Base-by-base conservation (phyloP, 1,284 basidiomycete species). In the Austroboletus novae-zelandiae region DNA sequence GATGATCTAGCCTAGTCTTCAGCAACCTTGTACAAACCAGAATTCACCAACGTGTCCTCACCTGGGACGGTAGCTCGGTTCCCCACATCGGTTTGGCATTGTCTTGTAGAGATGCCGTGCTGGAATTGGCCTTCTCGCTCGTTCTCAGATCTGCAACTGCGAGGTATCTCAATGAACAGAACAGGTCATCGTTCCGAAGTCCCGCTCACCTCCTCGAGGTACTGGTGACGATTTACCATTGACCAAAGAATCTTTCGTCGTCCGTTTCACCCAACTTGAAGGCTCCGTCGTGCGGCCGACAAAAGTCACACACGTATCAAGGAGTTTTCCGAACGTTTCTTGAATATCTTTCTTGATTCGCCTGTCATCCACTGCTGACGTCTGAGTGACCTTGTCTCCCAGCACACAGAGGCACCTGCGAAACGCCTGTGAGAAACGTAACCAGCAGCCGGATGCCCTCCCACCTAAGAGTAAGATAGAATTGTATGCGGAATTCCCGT, bases 291-390 rank as follows among this genome's bases (percentile, higher is more conserved):
- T 81, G 20, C 86, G 80, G 2, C 87, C 85, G 4, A 91, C 82
- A 51, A 92, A 80, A 3, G 79, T 71, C 7, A 94, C 79, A 45
- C 86, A 89, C 3, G 84, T 75, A 60, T 99, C 97, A 9, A 94
- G 75, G 0, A 98, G 77, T 67, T 91, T 95, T 37, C 83, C 80
- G 61, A 90, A 95, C 0, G 81, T 86, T 53, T 99, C 96, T 80
- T 96, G 94, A 15, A 98, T 73, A 54, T 99, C 96, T 61, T 93
- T 89, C n/a, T 90, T 82, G 48, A 94, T 74, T 18, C 91, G 80
- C 17, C 85, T 80, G 68, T 99, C 96, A 53, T 98, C 96, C 65
- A 96, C 78, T 0, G 92, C 90, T 4, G 88, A 85, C 0, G 93
- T 95, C 61, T 91, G 89, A 3, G 89, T 83, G 14, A 98, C 78